Evolutionary conservation across 176 grass and related monocot genomes (phyloP).

Genomic region (Tillandsia fasciculata): DNA sequence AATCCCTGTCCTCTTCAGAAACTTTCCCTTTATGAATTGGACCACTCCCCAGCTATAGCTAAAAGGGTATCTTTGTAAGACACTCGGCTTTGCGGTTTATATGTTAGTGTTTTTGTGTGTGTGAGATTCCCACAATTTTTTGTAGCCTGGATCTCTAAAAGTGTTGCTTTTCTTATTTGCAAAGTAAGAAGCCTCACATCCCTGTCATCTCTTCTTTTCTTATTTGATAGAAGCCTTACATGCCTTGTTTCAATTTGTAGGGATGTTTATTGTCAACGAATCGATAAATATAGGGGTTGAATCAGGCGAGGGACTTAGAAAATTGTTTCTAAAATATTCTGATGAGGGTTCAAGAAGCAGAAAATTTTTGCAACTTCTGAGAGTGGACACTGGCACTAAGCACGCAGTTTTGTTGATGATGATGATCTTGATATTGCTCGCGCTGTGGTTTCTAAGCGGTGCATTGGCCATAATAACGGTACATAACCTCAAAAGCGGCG

Average conservation of each 20-base stretch:
- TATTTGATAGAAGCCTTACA: not conserved
- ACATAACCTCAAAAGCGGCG: conserved; percentile 27
- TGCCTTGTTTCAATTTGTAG: conserved; percentile 17
- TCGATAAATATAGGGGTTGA: conserved; percentile 65
- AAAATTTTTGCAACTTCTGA: conserved; percentile 32
- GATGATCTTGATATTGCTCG: conserved; percentile 39
- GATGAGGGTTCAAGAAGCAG: conserved; percentile 30
- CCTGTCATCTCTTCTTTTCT: not conserved
- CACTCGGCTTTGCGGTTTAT: no score
- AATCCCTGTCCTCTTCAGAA: no score
- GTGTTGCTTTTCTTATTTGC: not conserved
- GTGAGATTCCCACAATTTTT: not conserved
- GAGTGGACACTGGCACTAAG: conserved; percentile 37
- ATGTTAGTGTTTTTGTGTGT: no score
- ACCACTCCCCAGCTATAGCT: no score
- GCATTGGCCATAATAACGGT: conserved; percentile 46
- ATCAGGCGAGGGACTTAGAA: conserved; percentile 52
- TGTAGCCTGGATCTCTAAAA: not conserved
- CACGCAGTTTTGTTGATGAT: conserved; percentile 29
- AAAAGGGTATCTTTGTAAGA: no score
- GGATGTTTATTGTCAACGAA: conserved; percentile 64
- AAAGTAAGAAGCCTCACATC: not conserved
- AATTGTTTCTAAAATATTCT: conserved; percentile 23
- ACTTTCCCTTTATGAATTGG: no score
- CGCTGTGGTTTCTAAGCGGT: conserved; percentile 63